Percentiles rank a stretch among this genome's conserved stretches.
Evolutionary conservation across 257 asterid species (phyloP).

Genomic region (Fraxinus anomala): DNA sequence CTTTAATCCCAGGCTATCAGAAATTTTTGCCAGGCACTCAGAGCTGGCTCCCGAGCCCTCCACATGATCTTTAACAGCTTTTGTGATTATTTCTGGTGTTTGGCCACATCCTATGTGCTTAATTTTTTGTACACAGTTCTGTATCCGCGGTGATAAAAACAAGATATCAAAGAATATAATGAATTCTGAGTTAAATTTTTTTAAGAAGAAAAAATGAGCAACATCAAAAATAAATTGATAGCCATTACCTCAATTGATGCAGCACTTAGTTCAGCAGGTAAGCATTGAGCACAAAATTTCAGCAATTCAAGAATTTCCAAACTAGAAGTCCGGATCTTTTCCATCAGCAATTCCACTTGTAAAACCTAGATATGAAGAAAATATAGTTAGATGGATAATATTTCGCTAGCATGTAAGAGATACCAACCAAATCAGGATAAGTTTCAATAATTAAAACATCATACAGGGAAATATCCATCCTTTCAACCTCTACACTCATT

Average conservation of each 20-base stretch:
- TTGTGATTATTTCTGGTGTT: conserved; percentile 49
- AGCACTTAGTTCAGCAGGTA: conserved; percentile 52
- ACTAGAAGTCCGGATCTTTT: conserved; percentile 46
- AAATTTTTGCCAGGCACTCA: conserved; percentile 59
- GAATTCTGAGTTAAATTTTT: background rate
- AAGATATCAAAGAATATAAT: background rate
- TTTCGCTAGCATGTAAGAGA: background rate
- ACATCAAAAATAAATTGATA: conserved; percentile 17
- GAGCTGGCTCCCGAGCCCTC: conserved; percentile 71
- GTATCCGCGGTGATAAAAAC: conserved; percentile 27
- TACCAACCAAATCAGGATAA: background rate
- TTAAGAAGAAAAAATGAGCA: conserved; percentile 13
- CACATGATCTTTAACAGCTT: conserved; percentile 58
- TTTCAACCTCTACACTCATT: background rate
- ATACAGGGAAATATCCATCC: conserved; percentile 10
- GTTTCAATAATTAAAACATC: background rate
- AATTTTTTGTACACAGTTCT: conserved; percentile 59
- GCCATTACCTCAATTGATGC: conserved; percentile 73
- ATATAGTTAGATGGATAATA: conserved; percentile 20
- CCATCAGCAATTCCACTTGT: conserved; percentile 66
- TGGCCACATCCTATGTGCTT: conserved; percentile 54
- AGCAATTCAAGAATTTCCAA: conserved; percentile 68
- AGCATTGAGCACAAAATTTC: conserved; percentile 50
- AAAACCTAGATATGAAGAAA: conserved; percentile 55
- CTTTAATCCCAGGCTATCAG: conserved; percentile 63